These are phyloP conservation scores for Imleria badia DNA, from an alignment of 768 basidiomycete genomes.

Conservation along the genomic window DNA sequence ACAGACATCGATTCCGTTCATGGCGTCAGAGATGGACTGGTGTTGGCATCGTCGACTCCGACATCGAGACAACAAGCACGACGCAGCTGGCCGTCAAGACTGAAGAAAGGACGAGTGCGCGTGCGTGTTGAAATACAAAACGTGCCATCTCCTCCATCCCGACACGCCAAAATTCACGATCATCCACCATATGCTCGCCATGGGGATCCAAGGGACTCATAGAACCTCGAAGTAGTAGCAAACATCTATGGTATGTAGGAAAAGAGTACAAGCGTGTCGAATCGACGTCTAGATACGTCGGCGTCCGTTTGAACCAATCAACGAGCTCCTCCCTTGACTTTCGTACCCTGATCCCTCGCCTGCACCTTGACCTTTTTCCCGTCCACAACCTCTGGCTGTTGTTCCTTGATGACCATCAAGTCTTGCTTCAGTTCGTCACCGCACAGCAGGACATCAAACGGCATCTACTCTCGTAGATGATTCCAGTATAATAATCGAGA, in stretches of 20 bases:
- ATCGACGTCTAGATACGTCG: conserved; percentile 21
- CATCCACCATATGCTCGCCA: too few relatives aligned
- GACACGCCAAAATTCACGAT: too few relatives aligned
- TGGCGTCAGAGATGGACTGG: conserved; percentile 4
- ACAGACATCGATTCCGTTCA: too few relatives aligned
- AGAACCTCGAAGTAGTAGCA: not conserved
- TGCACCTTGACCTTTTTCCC: conserved; percentile 65
- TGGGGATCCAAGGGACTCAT: too few relatives aligned
- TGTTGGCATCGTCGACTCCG: not conserved
- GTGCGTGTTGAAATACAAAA: too few relatives aligned
- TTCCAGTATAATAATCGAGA: conserved; percentile 97
- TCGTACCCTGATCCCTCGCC: conserved; percentile 60
- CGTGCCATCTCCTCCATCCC: too few relatives aligned
- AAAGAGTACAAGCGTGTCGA: not conserved
- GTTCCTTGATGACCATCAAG: conserved; percentile 88
- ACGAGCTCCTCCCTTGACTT: conserved; percentile 61
- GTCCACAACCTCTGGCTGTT: conserved; percentile 73
- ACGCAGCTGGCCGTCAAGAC: too few relatives aligned
- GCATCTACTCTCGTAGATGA: conserved; percentile 98
- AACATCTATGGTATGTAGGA: conserved; percentile 7
- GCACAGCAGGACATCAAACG: conserved; percentile 92
- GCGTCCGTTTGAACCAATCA: conserved; percentile 54
- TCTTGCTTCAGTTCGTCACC: conserved; percentile 82
- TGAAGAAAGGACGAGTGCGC: too few relatives aligned
- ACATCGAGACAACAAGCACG: too few relatives aligned